Evolutionary conservation across 2,329 filamentous ascomycete species (phyloP).

Genomic region (Arthrobotrys entomopaga): DNA sequence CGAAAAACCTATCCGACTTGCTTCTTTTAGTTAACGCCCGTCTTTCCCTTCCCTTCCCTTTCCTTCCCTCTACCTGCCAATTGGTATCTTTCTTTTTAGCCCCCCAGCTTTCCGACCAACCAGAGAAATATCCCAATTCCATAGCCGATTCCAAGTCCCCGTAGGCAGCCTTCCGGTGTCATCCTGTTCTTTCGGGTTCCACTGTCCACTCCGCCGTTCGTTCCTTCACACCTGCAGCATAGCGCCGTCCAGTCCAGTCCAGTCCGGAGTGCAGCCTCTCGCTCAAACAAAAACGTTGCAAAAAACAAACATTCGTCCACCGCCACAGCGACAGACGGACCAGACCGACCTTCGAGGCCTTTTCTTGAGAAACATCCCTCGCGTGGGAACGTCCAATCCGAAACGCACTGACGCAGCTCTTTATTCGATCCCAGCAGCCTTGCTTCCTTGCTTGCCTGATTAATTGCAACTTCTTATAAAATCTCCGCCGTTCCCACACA

Average conservation of each 20-base stretch:
- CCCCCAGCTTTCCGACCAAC: too few species aligned
- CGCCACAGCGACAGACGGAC: slow-evolving; percentile 26
- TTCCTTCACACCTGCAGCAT: not conserved
- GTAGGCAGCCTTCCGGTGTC: slow-evolving; percentile 7
- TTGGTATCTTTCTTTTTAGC: too few species aligned
- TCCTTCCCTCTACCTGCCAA: too few species aligned
- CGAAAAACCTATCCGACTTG: too few species aligned
- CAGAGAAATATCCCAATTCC: too few species aligned
- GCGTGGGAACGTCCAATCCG: slow-evolving; percentile 38
- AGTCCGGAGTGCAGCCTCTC: not conserved
- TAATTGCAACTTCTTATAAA: slow-evolving; percentile 29
- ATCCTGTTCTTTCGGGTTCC: too few species aligned
- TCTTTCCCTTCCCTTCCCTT: too few species aligned
- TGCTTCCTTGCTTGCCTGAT: not conserved
- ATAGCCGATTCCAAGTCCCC: slow-evolving; percentile 1
- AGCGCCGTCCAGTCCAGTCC: not conserved
- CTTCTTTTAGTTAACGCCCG: too few species aligned
- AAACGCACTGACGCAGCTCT: slow-evolving; percentile 16
- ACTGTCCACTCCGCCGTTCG: slow-evolving; percentile 7
- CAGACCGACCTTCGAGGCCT: slow-evolving; percentile 28
- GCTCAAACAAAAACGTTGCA: not conserved
- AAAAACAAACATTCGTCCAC: not conserved
- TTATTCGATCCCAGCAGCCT: slow-evolving; percentile 3
- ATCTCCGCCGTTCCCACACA: slow-evolving; percentile 37
- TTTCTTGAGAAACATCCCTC: slow-evolving; percentile 30